Conservation (phyloP, 192 early-diverging fungal genomes). For the Anaeromyces robustus region DNA sequence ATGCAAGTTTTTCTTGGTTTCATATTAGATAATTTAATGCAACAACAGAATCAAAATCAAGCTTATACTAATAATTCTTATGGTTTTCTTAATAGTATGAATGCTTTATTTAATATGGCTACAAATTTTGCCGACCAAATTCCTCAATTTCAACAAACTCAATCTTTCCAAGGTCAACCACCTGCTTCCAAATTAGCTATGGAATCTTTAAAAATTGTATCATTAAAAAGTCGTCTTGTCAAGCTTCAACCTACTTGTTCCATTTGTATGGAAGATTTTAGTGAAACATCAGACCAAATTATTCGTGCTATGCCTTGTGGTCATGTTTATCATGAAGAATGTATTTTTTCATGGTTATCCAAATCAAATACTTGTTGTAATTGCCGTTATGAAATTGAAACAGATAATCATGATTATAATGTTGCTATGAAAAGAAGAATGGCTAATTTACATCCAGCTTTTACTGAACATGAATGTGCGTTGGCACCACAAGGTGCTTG, state of each 20-base stretch:
- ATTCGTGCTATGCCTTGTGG: slow-evolving; percentile 15
- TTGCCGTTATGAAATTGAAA: slow-evolving; percentile 17
- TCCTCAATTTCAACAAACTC: not conserved
- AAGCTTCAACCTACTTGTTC: slow-evolving; percentile 1
- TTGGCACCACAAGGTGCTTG: not conserved
- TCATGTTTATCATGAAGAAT: slow-evolving; percentile 16
- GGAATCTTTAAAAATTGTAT: slow-evolving; percentile 2
- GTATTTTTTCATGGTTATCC: slow-evolving; percentile 13
- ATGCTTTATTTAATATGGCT: not conserved
- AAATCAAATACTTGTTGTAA: slow-evolving; percentile 16
- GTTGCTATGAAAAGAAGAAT: slow-evolving; percentile 6
- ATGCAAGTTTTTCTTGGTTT: not conserved
- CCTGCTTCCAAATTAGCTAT: slow-evolving; percentile 11
- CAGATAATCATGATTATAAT: slow-evolving; percentile 19
- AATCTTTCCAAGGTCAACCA: slow-evolving; percentile 10
- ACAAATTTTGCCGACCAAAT: not conserved
- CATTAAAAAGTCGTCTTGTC: not conserved
- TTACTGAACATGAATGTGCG: not conserved
- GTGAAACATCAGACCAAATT: not conserved
- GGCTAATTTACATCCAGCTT: not conserved
- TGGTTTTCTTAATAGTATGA: not conserved
- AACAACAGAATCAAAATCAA: not conserved
- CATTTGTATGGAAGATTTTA: slow-evolving; percentile 9
- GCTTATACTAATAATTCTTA: not conserved
- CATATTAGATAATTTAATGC: not conserved